phyloP scores from a whole-genome alignment of 108 stramenopile genomes.

The Skeletonema potamos region DNA sequence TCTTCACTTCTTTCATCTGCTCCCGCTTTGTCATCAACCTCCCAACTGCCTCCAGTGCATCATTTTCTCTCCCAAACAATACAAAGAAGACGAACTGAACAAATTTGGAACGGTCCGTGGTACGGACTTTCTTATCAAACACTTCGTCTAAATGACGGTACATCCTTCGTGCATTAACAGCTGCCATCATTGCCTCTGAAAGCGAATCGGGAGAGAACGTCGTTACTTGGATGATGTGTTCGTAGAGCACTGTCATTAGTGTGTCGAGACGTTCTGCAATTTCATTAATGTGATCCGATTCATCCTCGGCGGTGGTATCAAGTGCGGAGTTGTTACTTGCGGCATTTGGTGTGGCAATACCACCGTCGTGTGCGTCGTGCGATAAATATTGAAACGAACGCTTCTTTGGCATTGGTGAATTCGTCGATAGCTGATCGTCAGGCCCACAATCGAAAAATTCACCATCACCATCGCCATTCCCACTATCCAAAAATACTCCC shows the following conservation, averaged over 20 bases:
- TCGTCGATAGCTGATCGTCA: neutral
- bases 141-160: slow-evolving; percentile 39
- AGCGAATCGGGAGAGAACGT: slow-evolving; percentile 33
- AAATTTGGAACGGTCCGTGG: slow-evolving; percentile 95
- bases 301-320: slow-evolving; percentile 7
- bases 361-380: neutral
- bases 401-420: slow-evolving; percentile 13
- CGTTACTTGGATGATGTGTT: slow-evolving; percentile 24
- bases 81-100: slow-evolving; percentile 93
- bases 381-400: slow-evolving; percentile 34
- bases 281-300: slow-evolving; percentile 24
- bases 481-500: slow-evolving; percentile 69
- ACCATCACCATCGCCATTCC: slow-evolving; percentile 20
- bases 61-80: slow-evolving; percentile 77
- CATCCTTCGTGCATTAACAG: slow-evolving; percentile 40
- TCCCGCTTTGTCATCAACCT: slow-evolving; percentile 36
- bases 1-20: slow-evolving; percentile 18
- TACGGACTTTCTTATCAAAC: slow-evolving; percentile 83
- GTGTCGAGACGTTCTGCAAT: slow-evolving; percentile 46
- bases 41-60: slow-evolving; percentile 37
- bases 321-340: neutral
- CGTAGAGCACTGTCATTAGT: slow-evolving; percentile 38
- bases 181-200: slow-evolving; percentile 32
- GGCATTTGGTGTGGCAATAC: neutral
- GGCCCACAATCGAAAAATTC: slow-evolving; percentile 1